phyloP scores from a whole-genome alignment of 2,329 filamentous ascomycete genomes.

The Calonectria pseudoturangicola region DNA sequence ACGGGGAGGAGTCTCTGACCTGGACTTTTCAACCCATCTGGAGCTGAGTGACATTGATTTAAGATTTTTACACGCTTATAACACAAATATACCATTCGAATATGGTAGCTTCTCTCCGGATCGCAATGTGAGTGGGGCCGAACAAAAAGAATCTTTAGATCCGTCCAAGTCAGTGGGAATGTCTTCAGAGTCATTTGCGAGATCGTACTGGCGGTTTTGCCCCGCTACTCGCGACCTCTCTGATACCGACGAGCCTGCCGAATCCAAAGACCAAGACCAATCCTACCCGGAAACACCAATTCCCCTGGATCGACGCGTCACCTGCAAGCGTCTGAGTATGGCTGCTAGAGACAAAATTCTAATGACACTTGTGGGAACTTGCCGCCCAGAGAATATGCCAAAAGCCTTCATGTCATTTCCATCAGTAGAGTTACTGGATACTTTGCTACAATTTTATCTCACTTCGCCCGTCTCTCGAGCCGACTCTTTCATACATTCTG shows the following conservation, averaged over 20 bases:
- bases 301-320: background rate
- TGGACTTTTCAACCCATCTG: background rate
- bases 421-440: slow-evolving; percentile 20
- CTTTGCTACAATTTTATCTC: slow-evolving; percentile 18
- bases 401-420: slow-evolving; percentile 27
- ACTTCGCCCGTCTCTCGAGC: slow-evolving; percentile 22
- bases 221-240: background rate
- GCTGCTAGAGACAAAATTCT: slow-evolving; percentile 17
- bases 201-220: slow-evolving; percentile 10
- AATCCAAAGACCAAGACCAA: background rate
- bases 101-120: slow-evolving; percentile 8
- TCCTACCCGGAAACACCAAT: slow-evolving; percentile 9
- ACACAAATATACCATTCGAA: slow-evolving; percentile 21
- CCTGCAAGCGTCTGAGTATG: slow-evolving; percentile 1
- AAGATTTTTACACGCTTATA: slow-evolving; percentile 15
- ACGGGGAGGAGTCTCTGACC: background rate
- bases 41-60: slow-evolving; percentile 19
- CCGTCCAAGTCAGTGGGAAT: background rate
- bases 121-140: background rate
- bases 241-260: background rate
- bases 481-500: slow-evolving; percentile 13
- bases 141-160: background rate
- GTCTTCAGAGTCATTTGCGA: slow-evolving; percentile 17
- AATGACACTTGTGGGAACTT: slow-evolving; percentile 8
- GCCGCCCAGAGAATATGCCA: background rate